phyloP scores from a whole-genome alignment of 768 basidiomycete species.

The Amanita thiersii region DNA sequence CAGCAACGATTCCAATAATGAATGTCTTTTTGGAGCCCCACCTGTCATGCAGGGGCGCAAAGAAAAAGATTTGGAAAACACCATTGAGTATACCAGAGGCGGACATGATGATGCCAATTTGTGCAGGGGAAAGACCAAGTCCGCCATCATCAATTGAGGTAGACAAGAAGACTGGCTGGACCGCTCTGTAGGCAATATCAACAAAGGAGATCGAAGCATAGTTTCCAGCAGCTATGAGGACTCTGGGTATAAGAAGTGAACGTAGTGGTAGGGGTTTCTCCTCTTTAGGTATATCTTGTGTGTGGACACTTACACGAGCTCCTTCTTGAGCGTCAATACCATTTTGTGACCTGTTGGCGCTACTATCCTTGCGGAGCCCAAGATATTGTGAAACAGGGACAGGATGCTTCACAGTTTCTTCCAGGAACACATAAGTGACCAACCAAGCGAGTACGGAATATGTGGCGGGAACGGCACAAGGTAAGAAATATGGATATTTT shows the following conservation, averaged over 20 bases:
- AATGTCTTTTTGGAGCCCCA: constrained; percentile 61
- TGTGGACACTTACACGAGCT: too few relatives aligned
- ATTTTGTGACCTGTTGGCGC: background rate
- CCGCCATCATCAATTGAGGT: constrained; percentile 65
- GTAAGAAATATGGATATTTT: constrained; percentile 56
- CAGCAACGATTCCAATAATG: constrained; percentile 37
- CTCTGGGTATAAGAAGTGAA: constrained; percentile 41
- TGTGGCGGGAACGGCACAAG: constrained; percentile 61
- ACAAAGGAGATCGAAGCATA: constrained; percentile 58
- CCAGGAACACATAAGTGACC: constrained; percentile 42
- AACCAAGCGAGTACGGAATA: constrained; percentile 48
- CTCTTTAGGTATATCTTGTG: constrained; percentile 5
- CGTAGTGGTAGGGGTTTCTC: constrained; percentile 42
- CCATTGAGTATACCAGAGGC: constrained; percentile 58
- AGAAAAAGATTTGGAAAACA: constrained; percentile 55
- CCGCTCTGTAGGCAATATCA: constrained; percentile 57
- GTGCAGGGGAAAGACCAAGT: constrained; percentile 53
- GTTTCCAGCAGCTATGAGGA: constrained; percentile 55
- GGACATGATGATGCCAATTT: constrained; percentile 60
- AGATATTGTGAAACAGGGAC: constrained; percentile 15
- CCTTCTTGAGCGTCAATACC: background rate
- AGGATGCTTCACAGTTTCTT: constrained; percentile 34
- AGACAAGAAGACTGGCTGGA: constrained; percentile 68
- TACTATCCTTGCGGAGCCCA: constrained; percentile 12
- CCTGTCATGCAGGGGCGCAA: constrained; percentile 48